Evolutionary conservation across 352 stramenopile species (phyloP), one percentile per base, ranked within the genome.

Genomic region (Globisporangium paroecandrum): DNA sequence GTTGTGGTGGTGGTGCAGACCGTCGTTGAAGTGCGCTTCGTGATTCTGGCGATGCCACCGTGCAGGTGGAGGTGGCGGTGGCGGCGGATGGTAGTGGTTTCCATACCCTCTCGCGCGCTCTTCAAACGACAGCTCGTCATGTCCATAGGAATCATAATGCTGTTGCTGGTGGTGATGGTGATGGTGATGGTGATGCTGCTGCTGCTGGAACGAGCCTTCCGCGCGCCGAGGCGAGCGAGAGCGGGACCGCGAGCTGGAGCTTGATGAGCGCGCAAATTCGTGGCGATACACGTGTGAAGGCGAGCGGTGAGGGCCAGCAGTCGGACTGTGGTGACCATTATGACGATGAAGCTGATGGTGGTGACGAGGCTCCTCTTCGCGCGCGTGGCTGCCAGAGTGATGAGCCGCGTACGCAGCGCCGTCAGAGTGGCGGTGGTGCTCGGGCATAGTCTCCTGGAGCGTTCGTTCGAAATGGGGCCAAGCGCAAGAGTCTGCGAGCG

Each of bases 171-270:
- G 8, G 9, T 43, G 9, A 0, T 43, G 34, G 10, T 13, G 8
- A 4, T 46, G 36, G 0, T n/a, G n/a, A n/a, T 34, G 27, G 1
- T 47, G n/a, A n/a, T 47, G 20, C 9, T 61, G 56, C 7, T 38
- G 58, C 4, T 65, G 46, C n/a, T 65, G 60, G 46, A 58, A 49
- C 8, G 60, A 58, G 47, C 18, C 46, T n/a, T 65, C 27, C 20
- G 15, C 12, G 32, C 60, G 60, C 15, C n/a, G 60, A 8, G 60
- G 46, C 4, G 60, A 65, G 43, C 29, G 46, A 18, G 46, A 58
- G 18, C 43, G 59, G 4, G 59, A 65, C 36, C 43, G 49, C 49
- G 36, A 77, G n/a, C 32, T 20, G 12, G 56, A 62, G n/a, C 56
- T 49, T 5, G 10, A 38, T 9, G 56, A 32, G 34, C 56, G 32